These are phyloP conservation scores for Mixia osmundae DNA, from an alignment of 1,284 basidiomycete species.

Conservation along the genomic window DNA sequence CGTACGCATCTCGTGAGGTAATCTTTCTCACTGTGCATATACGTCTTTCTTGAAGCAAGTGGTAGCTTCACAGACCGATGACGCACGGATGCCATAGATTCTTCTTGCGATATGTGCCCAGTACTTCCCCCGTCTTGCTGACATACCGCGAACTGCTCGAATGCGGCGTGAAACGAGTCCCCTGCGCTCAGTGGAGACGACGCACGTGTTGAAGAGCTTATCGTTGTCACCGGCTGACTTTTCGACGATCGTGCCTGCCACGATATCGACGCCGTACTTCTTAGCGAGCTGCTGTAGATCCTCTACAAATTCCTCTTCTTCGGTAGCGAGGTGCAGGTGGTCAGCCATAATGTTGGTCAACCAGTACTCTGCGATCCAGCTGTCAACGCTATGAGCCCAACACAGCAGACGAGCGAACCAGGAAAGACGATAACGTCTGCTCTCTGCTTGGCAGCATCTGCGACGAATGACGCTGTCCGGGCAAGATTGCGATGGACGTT, in stretches of 20 bases:
- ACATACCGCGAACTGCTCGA: conserved; percentile 14
- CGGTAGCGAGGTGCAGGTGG: too few relatives aligned
- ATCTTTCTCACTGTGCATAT: conserved; percentile 14
- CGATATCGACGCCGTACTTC: conserved; percentile 12
- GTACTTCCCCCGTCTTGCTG: conserved; percentile 9
- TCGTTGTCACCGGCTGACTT: conserved; percentile 6
- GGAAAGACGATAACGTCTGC: too few relatives aligned
- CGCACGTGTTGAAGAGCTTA: conserved; percentile 6
- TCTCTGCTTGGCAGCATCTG: too few relatives aligned
- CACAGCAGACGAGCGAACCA: too few relatives aligned
- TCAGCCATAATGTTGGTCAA: too few relatives aligned
- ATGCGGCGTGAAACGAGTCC: background rate
- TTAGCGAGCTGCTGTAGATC: conserved; percentile 11
- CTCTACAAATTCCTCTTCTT: too few relatives aligned
- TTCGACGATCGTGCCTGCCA: conserved; percentile 16
- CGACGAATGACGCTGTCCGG: too few relatives aligned
- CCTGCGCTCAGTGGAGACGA: background rate
- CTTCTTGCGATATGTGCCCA: conserved; percentile 13
- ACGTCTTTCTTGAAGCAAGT: background rate
- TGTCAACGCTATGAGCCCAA: too few relatives aligned
- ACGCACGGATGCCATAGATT: conserved; percentile 14
- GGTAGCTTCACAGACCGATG: background rate
- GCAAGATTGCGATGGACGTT: too few relatives aligned
- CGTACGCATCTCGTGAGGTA: conserved; percentile 12
- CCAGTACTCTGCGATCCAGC: too few relatives aligned